Evolutionary conservation across 2,329 filamentous ascomycete genomes (phyloP), one percentile per base, ranked within the genome.

Genomic region (Lasiodiplodia hormozganensis): DNA sequence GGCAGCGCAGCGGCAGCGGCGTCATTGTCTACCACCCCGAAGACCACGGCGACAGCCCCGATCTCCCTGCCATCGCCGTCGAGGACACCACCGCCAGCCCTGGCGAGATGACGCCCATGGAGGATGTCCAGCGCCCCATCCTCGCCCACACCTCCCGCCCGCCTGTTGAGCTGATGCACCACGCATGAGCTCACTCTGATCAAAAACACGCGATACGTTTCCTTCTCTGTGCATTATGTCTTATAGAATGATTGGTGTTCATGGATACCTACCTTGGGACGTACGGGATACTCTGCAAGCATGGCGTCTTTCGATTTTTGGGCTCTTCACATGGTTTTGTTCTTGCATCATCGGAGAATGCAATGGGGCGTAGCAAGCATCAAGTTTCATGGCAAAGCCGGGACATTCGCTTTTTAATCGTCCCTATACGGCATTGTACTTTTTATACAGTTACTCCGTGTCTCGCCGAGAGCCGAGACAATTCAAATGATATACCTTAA

Each of bases 21-120:
- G 89, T 87, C 0, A 81, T 90, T 53, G 87, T 90, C 62, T 90
- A 88, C 74, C 82, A 90, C 70, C 88, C 88, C 0, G 84, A 87
- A 67, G 85, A 89, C 53, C 87, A 90, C 71, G 88, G 88, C 2
- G 81, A 86, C 69, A 87, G 84, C 68, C 87, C 87, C 0, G 81
- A 84, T 70, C 76, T 90, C 49, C 88, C 88, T 1, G 87, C 87
- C 2, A 89, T 90, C 47, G 86, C 87, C 74, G 87, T 90, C 2
- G 87, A 89, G 75, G 88, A 90, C 76, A 88, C 85, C 14, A 87
- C 82, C 2, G 79, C 77, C 38, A 80, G 76, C 34, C 81, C 83
- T 2, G 82, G 81, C 47, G 85, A 86, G 36, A 79, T 83, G 68
- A 57, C 49, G 25, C 58, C 58, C 18, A 57, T 68, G 36, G 68